phyloP scores from a whole-genome alignment of 1,284 basidiomycete species.

The Ceraceosorus guamensis region DNA sequence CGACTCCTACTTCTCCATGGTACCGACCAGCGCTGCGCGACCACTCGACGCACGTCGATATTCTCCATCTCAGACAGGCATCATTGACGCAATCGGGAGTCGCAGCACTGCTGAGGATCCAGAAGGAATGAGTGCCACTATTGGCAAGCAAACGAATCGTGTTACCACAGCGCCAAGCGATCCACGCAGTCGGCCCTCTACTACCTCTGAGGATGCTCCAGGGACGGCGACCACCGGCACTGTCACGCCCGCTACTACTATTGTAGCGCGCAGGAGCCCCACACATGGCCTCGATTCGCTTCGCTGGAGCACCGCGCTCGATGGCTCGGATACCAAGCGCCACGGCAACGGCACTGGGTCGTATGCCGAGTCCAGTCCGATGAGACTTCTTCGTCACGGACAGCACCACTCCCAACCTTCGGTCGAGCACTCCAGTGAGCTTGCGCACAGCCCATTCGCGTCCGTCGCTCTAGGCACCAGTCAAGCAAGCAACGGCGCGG shows the following conservation, averaged over 20 bases:
- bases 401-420: conserved; percentile 26
- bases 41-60: conserved; percentile 8
- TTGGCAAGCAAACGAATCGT: background rate
- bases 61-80: conserved; percentile 11
- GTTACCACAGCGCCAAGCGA: background rate
- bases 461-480: conserved; percentile 21
- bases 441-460: conserved; percentile 22
- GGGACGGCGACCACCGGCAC: conserved; percentile 19
- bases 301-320: too few species aligned
- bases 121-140: too few species aligned
- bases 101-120: conserved; percentile 1
- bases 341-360: background rate
- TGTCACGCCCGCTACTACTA: conserved; percentile 20
- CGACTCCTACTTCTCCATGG: conserved; percentile 28
- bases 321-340: too few species aligned
- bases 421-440: conserved; percentile 24
- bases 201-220: background rate
- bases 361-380: conserved; percentile 15
- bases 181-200: conserved; percentile 1
- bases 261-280: too few species aligned
- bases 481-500: conserved; percentile 20
- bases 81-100: conserved; percentile 20
- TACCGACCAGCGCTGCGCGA: conserved; percentile 14
- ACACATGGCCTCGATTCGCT: too few species aligned
- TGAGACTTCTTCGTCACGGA: conserved; percentile 25